Evolutionary conservation across 2,329 filamentous ascomycete species (phyloP), one percentile per base, ranked within the genome.

Genomic region (Hypoxylon sp.): DNA sequence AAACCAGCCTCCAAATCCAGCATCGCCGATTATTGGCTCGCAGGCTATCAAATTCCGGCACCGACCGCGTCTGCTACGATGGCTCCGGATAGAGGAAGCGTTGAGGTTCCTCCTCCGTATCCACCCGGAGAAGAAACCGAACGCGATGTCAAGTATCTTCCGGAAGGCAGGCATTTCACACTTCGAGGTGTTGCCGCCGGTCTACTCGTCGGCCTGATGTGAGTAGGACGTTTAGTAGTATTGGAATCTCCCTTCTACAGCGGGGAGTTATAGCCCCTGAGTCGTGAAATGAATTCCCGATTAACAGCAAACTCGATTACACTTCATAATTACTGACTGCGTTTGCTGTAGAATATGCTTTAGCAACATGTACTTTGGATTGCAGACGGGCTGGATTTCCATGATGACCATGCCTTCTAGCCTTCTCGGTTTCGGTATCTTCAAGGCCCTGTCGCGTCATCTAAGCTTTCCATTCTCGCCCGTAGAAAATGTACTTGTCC

Each of bases 281-380:
- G 16, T 18, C 8, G 2, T 26, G 9, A 20, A 40, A 18, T 18
- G n/a, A 40, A 18, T 9, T 33, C n/a, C 16, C n/a, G 7, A 50
- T 26, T 33, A 26, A 30, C 44, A 28, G 0, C 18, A 8, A 20
- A 40, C 14, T 14, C 14, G 14, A 57, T 4, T 36, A 60, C 18
- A 51, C 46, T 2, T 33, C 38, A 22, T 6, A 44, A 42, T 32
- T 24, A 48, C 49, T 66, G 8, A 66, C 38, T 40, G 11, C 8
- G 24, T 3, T 14, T 26, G 26, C 12, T 33, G n/a, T 52, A 66
- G 63, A 62, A 66, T 66, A 50, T 66, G 63, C 33, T 66, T 66
- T 77, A 96, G 93, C 54, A 99, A 99, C 77, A 97, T 96, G 83
- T 99, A 98, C 79, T 99, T 99, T 77, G 96, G 96, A n/a, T 83